Base-by-base conservation (phyloP, 129 eudicot genomes). In the Flaveria robusta region DNA sequence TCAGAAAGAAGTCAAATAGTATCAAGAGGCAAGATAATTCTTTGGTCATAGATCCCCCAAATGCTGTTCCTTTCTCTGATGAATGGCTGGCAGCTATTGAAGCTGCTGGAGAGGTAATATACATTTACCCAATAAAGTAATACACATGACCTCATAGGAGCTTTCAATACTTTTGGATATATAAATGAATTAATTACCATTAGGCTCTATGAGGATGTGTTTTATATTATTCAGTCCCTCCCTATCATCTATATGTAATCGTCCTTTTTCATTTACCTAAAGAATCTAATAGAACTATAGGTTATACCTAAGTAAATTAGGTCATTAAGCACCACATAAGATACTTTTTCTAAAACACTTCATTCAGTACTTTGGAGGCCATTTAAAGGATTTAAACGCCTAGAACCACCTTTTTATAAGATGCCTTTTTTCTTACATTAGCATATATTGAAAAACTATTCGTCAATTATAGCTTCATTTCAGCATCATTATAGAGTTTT, bases 1-100 rank as follows among this genome's bases (percentile, higher is more conserved):
- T 72, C 89, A 93, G 96, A 41, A 86, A 77, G 74, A 81, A 67
- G 16, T 77, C 80, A 65, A 81, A 62, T 68, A 86, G 71, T 45
- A 77, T 75, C 49, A 71, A 59, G 69, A 88, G 59, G 52, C 66
- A 56, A 72, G 83, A 72, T 55, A 72, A 43, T 58, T 76, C 77
- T 56, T 59, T 77, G 58, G 77, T 76, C 50, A 70, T 74, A 72
- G 83, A 76, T 70, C 91, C 91, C 23, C 77, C 83, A 71, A 81
- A 93, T 84, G 94, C 90, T 16, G 84, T 89, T 75, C 99, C 99
- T 71, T 95, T 95, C 76, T 91, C 97, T 73, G 99, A 95, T 43
- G 97, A 95, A 86, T 95, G 99, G 99, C 79, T 95, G 79, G 91
- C 97, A 83, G 99, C 96, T 68, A 76, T 95, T 27, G 99, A 95